Conservation (phyloP, 257 asterid species). For the Solanum paucissectum region DNA sequence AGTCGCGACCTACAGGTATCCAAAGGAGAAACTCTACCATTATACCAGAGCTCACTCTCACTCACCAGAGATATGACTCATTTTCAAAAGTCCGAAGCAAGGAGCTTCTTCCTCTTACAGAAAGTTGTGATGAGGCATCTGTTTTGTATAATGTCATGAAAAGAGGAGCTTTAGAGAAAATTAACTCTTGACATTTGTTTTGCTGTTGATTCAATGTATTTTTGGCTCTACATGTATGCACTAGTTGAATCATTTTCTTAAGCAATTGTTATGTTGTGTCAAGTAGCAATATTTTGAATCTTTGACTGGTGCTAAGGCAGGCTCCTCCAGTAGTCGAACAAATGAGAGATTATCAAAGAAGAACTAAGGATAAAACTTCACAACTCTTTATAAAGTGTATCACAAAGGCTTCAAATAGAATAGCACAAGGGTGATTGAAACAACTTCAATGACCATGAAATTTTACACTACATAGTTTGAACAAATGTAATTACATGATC, state of each 20-base stretch:
- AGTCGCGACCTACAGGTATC: background rate
- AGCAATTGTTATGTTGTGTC: background rate
- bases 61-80: background rate
- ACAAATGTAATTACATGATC: conserved; percentile 3
- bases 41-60: background rate
- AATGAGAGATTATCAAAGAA: background rate
- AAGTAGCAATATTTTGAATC: background rate
- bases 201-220: background rate
- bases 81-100: background rate
- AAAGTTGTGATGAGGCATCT: background rate
- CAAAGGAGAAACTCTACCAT: background rate
- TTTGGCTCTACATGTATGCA: background rate
- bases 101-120: background rate
- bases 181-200: background rate
- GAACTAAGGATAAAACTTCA: background rate
- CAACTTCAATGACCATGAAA: background rate
- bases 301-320: background rate
- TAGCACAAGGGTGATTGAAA: background rate
- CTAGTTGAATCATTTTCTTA: background rate
- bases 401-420: background rate
- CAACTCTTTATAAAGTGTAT: background rate
- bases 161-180: background rate
- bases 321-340: background rate
- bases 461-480: background rate
- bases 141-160: background rate